Evolutionary conservation across 164 flowering plant species (phyloP).

Genomic region (Vitis cinerea): DNA sequence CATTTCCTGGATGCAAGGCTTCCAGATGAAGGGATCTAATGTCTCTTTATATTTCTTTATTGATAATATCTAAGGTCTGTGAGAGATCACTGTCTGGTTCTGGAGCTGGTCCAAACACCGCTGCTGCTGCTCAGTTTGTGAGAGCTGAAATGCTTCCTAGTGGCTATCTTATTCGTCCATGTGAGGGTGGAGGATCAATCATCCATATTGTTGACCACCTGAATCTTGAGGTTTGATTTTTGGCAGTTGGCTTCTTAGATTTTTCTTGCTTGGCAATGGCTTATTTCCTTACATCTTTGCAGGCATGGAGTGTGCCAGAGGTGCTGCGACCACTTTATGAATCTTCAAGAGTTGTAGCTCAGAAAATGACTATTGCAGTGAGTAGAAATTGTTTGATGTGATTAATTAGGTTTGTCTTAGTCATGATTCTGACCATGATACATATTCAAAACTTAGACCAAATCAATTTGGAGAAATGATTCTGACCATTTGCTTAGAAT

Average conservation of each 20-base stretch:
- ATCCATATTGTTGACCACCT: slow-evolving; percentile 94
- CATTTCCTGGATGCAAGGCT: neutral
- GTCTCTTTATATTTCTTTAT: neutral
- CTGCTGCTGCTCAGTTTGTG: slow-evolving; percentile 72
- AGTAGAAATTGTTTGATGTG: slow-evolving; percentile 26
- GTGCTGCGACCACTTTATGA: slow-evolving; percentile 88
- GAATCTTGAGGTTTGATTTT: slow-evolving; percentile 67
- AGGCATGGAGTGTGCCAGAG: slow-evolving; percentile 95
- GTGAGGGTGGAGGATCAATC: slow-evolving; percentile 95
- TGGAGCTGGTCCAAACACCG: slow-evolving; percentile 72
- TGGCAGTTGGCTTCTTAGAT: neutral
- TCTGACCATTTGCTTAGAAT: neutral
- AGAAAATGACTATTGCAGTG: slow-evolving; percentile 91
- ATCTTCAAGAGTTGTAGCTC: slow-evolving; percentile 84
- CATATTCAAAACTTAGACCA: neutral
- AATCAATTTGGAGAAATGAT: neutral
- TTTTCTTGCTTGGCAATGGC: neutral
- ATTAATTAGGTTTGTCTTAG: neutral
- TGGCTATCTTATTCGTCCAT: slow-evolving; percentile 87
- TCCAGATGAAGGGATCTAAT: neutral
- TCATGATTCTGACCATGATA: neutral
- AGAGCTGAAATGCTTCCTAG: slow-evolving; percentile 92
- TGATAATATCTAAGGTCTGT: slow-evolving; percentile 57
- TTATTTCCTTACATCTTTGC: slow-evolving; percentile 9
- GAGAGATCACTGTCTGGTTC: slow-evolving; percentile 91